Conservation (phyloP, 2,329 filamentous ascomycete species). For the Alternaria brassicae region DNA sequence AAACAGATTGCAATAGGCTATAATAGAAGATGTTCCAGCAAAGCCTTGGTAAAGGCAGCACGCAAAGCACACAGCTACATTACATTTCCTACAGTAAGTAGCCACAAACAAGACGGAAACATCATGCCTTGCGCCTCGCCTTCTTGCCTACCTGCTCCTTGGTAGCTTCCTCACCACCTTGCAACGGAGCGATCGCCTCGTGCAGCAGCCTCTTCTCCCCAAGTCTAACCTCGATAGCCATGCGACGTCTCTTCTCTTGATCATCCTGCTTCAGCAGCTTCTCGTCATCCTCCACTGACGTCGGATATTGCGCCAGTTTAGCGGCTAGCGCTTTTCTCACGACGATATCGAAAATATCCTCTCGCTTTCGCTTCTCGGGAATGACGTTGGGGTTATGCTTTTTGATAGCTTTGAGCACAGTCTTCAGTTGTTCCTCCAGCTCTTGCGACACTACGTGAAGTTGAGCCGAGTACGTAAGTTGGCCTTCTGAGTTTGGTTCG, state of each 20-base stretch:
- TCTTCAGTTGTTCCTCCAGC: constrained; percentile 29
- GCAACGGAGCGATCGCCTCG: constrained; percentile 19
- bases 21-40: too few species aligned
- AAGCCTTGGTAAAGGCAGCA: too few species aligned
- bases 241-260: constrained; percentile 23
- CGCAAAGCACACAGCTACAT: too few species aligned
- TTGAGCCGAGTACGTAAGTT: constrained; percentile 14
- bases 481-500: constrained; percentile 29
- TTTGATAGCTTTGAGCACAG: constrained; percentile 23
- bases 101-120: too few species aligned
- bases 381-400: constrained; percentile 9
- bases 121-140: neutral
- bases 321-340: constrained; percentile 15
- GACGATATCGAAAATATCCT: constrained; percentile 13
- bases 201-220: constrained; percentile 29
- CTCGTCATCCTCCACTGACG: constrained; percentile 21
- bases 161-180: neutral
- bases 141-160: neutral
- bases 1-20: too few species aligned
- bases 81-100: too few species aligned
- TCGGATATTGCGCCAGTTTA: constrained; percentile 25
- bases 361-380: constrained; percentile 23
- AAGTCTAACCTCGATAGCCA: constrained; percentile 29
- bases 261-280: constrained; percentile 10
- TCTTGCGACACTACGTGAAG: constrained; percentile 23